Conservation (phyloP, 495 filamentous ascomycete genomes). For the Talaromyces proteolyticus region DNA sequence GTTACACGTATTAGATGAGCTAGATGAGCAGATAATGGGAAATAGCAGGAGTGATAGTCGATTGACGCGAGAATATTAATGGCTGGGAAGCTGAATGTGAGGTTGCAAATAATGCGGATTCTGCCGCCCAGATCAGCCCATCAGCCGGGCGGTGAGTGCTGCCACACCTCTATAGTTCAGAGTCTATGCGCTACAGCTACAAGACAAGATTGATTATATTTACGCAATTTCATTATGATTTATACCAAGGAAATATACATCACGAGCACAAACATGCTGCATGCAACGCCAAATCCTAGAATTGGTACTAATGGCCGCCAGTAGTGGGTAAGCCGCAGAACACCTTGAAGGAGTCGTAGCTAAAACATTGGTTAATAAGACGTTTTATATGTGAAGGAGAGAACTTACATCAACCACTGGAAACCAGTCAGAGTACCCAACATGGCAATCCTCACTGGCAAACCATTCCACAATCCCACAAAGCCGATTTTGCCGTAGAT, state of each 20-base stretch:
- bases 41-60: too few species aligned
- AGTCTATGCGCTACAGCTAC: too few species aligned
- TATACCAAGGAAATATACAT: too few species aligned
- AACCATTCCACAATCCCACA: conserved; percentile 62
- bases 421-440: conserved; percentile 62
- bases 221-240: too few species aligned
- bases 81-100: too few species aligned
- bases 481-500: conserved; percentile 74
- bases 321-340: conserved; percentile 65
- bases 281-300: neutral
- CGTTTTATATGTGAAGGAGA: neutral
- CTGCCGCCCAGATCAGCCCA: neutral
- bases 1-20: neutral
- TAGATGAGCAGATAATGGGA: too few species aligned
- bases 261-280: too few species aligned
- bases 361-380: conserved; percentile 11
- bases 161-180: too few species aligned
- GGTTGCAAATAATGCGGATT: neutral
- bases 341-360: conserved; percentile 73
- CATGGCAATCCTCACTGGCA: conserved; percentile 61
- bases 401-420: conserved; percentile 62
- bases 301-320: conserved; percentile 47
- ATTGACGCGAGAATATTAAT: too few species aligned
- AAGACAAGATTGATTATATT: too few species aligned
- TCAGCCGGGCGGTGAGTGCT: neutral